These are phyloP conservation scores for Cyberlindnera nakhonratchasimensis DNA, from an alignment of 805 yeast genomes.

Conservation along the genomic window DNA sequence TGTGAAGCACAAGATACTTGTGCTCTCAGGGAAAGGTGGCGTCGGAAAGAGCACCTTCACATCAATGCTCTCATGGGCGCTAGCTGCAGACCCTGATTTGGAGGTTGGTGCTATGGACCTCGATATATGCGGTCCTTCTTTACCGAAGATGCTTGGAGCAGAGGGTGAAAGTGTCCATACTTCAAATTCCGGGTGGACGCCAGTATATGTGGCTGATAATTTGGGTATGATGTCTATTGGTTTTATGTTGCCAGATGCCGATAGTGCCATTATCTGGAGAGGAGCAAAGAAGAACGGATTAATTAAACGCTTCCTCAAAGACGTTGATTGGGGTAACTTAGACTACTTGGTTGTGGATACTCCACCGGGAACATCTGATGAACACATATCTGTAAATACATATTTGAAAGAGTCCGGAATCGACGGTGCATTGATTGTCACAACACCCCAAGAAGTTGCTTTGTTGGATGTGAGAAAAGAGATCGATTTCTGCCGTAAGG, in stretches of 20 bases:
- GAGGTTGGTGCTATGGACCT: conserved; percentile 97
- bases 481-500: conserved; percentile 90
- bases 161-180: conserved; percentile 82
- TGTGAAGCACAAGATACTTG: conserved; percentile 78
- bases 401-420: conserved; percentile 87
- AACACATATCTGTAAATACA: conserved; percentile 85
- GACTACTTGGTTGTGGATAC: conserved; percentile 92
- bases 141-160: conserved; percentile 93
- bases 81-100: conserved; percentile 60
- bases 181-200: conserved; percentile 93
- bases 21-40: conserved; percentile 85
- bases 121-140: conserved; percentile 96
- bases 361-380: conserved; percentile 99
- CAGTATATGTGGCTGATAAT: conserved; percentile 93
- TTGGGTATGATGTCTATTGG: conserved; percentile 94
- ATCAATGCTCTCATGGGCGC: conserved; percentile 94
- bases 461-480: conserved; percentile 92
- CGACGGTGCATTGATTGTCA: conserved; percentile 92
- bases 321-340: conserved; percentile 89
- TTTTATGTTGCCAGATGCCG: conserved; percentile 89
- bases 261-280: conserved; percentile 95
- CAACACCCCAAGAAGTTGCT: conserved; percentile 98
- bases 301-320: conserved; percentile 89
- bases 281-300: conserved; percentile 94
- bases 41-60: conserved; percentile 98